phyloP scores from a whole-genome alignment of 176 grass and related monocot genomes.

The Cenchrus purpureus region DNA sequence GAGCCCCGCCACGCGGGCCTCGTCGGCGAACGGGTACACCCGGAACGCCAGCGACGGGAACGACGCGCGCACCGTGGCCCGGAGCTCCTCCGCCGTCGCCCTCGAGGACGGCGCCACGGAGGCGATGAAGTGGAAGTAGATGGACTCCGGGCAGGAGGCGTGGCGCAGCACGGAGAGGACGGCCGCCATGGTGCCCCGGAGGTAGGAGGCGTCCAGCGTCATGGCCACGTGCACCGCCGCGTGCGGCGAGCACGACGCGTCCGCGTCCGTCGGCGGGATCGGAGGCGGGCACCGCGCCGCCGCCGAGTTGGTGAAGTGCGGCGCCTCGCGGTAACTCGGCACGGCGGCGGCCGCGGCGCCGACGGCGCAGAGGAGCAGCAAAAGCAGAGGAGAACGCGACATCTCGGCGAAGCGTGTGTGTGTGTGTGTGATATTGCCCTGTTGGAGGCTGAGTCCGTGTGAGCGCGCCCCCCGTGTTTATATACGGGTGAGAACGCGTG shows the following conservation, averaged over 20 bases:
- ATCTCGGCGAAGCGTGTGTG: constrained; percentile 3
- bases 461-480: constrained; percentile 12
- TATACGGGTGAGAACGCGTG: constrained; percentile 22
- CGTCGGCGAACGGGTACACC: constrained; percentile 75
- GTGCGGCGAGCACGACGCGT: constrained; percentile 54
- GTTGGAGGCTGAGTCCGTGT: not conserved
- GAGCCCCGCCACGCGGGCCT: constrained; percentile 63
- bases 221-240: constrained; percentile 92
- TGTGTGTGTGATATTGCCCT: not conserved
- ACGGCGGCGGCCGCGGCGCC: constrained; percentile 9
- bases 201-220: constrained; percentile 81
- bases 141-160: constrained; percentile 72
- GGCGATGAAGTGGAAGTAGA: constrained; percentile 84
- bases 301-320: constrained; percentile 62
- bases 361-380: constrained; percentile 7
- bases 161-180: constrained; percentile 82
- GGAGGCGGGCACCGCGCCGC: constrained; percentile 46
- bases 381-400: constrained; percentile 3
- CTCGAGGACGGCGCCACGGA: not conserved
- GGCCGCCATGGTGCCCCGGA: constrained; percentile 76
- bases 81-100: constrained; percentile 26
- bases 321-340: constrained; percentile 46
- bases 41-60: constrained; percentile 83
- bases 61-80: constrained; percentile 57
- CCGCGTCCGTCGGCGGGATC: constrained; percentile 23